Evolutionary conservation across 176 grass and related monocot genomes (phyloP), one percentile per base, ranked within the genome.

Genomic region (Eleusine indica): DNA sequence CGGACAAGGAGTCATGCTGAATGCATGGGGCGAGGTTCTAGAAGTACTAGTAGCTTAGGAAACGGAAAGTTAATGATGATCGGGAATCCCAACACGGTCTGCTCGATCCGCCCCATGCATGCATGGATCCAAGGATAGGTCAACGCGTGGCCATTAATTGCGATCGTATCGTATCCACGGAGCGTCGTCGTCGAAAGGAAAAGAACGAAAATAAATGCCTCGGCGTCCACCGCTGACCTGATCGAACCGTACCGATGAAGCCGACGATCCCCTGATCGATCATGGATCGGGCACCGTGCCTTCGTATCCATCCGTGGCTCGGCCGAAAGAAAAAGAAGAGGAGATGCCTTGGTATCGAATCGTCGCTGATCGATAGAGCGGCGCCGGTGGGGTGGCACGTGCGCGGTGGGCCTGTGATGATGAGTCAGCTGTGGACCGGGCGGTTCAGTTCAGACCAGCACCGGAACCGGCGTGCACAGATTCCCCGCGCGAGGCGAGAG

Each of bases 81-180:
- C 63, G 80, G 28, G 68, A 57, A 68, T 84, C 81, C 75, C 75
- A 29, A 88, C 58, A 57, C 37, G 12, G 86, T 17, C 35, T 17
- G 54, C 54, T 86, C 30, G 67, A 58, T 6, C 42, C 52, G 9
- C 10, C 16, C 10, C 37, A 53, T 76, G 39, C 56, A 29, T 64
- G 9, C 14, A 13, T 30, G 57, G 9, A 42, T 40, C 0, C 25
- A 1, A 47, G 29, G 18, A 17, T 5, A 2, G 32, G 66, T 83
- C 86, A 87, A 87, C 73, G 54, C 41, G 25, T 25, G 10, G 64
- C 72, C 32, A 42, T 62, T 69, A 9, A 76, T 70, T 35, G 32
- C 0, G 64, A 78, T 25, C 25, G 25, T 0, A 8, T 22, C n/a
- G 58, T 61, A 61, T 61, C 58, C n/a, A 11, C 22, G 54, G 54